Conservation (phyloP, 345 rosid species). For the Barbarea vulgaris region DNA sequence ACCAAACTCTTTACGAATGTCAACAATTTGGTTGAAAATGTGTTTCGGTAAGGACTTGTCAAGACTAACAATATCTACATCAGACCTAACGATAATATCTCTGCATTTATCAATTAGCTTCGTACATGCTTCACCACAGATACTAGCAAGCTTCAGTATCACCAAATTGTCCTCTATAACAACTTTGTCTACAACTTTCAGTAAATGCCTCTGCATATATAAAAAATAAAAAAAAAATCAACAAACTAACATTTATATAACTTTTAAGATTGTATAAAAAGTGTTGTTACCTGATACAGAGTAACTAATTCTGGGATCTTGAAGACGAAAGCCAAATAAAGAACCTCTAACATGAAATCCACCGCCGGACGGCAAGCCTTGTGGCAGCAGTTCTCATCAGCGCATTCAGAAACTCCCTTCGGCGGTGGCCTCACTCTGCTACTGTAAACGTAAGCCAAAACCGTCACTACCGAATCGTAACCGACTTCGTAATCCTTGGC, state of each 20-base stretch:
- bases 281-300: constrained; percentile 74
- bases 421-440: constrained; percentile 69
- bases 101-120: constrained; percentile 50
- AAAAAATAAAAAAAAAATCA: too few relatives aligned
- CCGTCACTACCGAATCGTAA: constrained; percentile 58
- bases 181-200: constrained; percentile 63
- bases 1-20: constrained; percentile 49
- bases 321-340: constrained; percentile 66
- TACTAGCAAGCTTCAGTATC: constrained; percentile 58
- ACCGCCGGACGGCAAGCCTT: constrained; percentile 73
- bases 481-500: constrained; percentile 60
- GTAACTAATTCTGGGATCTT: constrained; percentile 63
- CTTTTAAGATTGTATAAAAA: background rate
- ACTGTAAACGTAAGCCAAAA: constrained; percentile 66
- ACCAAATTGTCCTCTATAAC: constrained; percentile 62
- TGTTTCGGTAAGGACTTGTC: constrained; percentile 60
- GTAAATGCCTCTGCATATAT: constrained; percentile 64
- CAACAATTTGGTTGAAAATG: constrained; percentile 51
- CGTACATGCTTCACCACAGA: constrained; percentile 59
- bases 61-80: constrained; percentile 60
- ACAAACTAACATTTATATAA: too few relatives aligned
- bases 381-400: constrained; percentile 73
- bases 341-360: constrained; percentile 68
- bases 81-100: constrained; percentile 58
- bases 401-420: constrained; percentile 58